Percentiles rank a stretch among this genome's conserved stretches.
These are phyloP conservation scores for Triangularia setosa DNA, from an alignment of 2,329 filamentous ascomycete species.

Conservation along the genomic window DNA sequence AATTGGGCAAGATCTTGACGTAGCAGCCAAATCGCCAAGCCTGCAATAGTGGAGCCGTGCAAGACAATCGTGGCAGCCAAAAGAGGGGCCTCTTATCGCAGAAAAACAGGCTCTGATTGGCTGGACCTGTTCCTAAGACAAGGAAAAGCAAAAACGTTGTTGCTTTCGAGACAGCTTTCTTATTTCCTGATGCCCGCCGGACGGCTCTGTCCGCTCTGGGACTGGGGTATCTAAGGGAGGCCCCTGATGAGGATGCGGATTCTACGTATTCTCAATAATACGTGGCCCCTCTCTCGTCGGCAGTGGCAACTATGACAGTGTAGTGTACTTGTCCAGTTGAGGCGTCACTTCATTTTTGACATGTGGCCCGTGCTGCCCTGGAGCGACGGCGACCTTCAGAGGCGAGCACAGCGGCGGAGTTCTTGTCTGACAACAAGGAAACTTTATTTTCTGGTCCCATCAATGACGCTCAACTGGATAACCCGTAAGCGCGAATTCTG, in stretches of 20 bases:
- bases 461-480: neutral
- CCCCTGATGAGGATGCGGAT: neutral
- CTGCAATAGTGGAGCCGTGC: neutral
- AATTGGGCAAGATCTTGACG: slow-evolving; percentile 13
- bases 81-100: slow-evolving; percentile 23
- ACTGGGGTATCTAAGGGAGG: neutral
- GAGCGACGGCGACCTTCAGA: neutral
- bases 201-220: slow-evolving; percentile 1
- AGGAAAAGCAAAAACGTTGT: neutral
- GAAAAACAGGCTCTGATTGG: slow-evolving; percentile 18
- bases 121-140: neutral
- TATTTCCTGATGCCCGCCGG: neutral
- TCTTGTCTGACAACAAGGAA: neutral
- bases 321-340: neutral
- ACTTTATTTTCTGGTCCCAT: slow-evolving; percentile 2
- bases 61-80: slow-evolving; percentile 2
- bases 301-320: slow-evolving; percentile 8
- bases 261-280: neutral
- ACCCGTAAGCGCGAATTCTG: neutral
- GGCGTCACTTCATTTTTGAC: neutral
- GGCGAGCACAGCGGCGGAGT: too few relatives aligned
- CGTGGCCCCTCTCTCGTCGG: neutral
- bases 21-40: slow-evolving; percentile 23
- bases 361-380: neutral
- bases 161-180: neutral